A percentile compares a stretch with the other conserved stretches of the same genome.
These are phyloP conservation scores for Amanita rubescens DNA, from an alignment of 768 basidiomycete species.

Conservation along the genomic window DNA sequence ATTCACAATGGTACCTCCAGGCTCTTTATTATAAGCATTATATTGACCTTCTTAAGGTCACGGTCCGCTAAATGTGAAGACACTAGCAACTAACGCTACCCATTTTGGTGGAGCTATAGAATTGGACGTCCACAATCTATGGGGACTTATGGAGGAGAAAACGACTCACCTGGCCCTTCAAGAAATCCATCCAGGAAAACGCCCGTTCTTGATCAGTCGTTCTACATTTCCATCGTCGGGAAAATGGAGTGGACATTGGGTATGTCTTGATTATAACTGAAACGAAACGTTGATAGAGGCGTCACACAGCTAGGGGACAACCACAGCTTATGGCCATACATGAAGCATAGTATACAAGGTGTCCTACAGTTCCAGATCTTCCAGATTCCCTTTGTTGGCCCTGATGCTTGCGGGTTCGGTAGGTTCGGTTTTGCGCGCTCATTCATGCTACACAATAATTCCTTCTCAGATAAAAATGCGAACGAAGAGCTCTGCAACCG, in stretches of 20 bases:
- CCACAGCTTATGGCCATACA: slow-evolving; percentile 65
- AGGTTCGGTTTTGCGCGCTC: slow-evolving; percentile 13
- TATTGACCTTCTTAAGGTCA: slow-evolving; percentile 25
- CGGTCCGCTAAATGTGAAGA: slow-evolving; percentile 44
- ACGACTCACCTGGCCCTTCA: slow-evolving; percentile 54
- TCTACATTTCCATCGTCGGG: slow-evolving; percentile 65
- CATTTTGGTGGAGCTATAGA: slow-evolving; percentile 56
- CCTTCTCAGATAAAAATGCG: slow-evolving; percentile 43
- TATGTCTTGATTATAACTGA: slow-evolving; percentile 17
- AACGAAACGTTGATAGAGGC: neutral
- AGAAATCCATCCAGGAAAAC: slow-evolving; percentile 44
- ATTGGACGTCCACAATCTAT: slow-evolving; percentile 64
- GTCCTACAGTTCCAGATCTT: slow-evolving; percentile 79
- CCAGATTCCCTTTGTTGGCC: slow-evolving; percentile 79
- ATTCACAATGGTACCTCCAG: slow-evolving; percentile 46
- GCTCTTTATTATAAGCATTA: slow-evolving; percentile 1
- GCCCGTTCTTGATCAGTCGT: slow-evolving; percentile 66
- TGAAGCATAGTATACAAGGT: slow-evolving; percentile 68
- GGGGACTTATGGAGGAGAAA: slow-evolving; percentile 65
- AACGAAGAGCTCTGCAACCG: slow-evolving; percentile 78
- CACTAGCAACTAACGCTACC: slow-evolving; percentile 66
- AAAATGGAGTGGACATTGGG: slow-evolving; percentile 70
- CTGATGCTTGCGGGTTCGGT: slow-evolving; percentile 69
- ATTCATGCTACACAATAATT: neutral
- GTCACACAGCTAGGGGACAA: slow-evolving; percentile 65